Base-by-base conservation (phyloP, 176 grass and related monocot species). In the Canna indica region DNA sequence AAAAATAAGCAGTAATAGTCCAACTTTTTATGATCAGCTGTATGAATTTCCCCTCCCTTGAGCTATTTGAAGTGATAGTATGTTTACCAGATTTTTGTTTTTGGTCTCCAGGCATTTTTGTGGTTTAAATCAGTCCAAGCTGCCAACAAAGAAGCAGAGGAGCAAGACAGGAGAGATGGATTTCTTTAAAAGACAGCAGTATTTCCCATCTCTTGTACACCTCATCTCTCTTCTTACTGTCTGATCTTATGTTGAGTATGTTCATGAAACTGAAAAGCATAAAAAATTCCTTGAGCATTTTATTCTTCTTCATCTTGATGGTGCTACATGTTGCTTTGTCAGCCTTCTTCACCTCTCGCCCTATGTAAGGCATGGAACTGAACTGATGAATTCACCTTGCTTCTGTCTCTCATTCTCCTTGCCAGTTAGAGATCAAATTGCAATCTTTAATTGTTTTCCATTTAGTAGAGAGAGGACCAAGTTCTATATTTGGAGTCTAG, bases 91-190 rank as follows among this genome's bases (percentile, higher is more conserved):
- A 10, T 25, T 36, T 54, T 68, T 27, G 16, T 46, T 54, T 77
- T 68, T 31, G 59, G 64, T 9, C 26, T 73, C 41, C 78, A 97
- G 93, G 93, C 47, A 17, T 90, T 83, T 33, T 53, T 97, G 69
- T 97, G 93, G 93, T 92, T 85, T 75, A 92, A 87, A 77, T 85
- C 93, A 39, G 93, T 97, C 53, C 83, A 85, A 80, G 77, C 80
- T 41, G 93, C 86, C 13, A 97, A 97, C 70, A 87, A 79, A 69
- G 88, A 90, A 67, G 79, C 88, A 1, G 88, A 92, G 71, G 93
- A 97, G 74, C 93, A 92, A 69, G 93, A 97, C 31, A 89, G 81
- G 26, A 68, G 52, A 38, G 88, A 92, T 77, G 93, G 93, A 35
- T 90, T 75, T 79, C 41, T 8, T 34, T 91, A 79, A 24, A 67